Evolutionary conservation across 2,329 filamentous ascomycete genomes (phyloP).

Genomic region (Davidsoniella virescens): DNA sequence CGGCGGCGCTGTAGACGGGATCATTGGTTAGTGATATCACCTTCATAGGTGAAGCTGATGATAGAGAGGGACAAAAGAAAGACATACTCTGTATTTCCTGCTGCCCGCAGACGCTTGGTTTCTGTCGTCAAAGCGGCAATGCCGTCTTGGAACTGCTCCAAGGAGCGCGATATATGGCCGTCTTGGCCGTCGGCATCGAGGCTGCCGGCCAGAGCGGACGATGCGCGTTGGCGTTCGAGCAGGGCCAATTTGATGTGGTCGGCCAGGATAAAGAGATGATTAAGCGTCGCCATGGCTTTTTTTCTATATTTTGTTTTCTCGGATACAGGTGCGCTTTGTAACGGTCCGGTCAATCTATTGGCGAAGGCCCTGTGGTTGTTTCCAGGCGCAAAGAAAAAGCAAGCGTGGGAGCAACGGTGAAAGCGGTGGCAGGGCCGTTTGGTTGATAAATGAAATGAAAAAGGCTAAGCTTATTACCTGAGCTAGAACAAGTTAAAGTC

Average conservation of each 20-base stretch:
- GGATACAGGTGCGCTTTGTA: too few relatives aligned
- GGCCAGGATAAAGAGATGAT: conserved; percentile 79
- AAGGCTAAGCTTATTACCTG: too few relatives aligned
- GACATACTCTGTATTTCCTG: conserved; percentile 45
- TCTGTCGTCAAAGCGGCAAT: conserved; percentile 54
- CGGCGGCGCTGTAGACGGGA: conserved; percentile 24
- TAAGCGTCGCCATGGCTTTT: conserved; percentile 36
- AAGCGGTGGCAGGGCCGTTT: too few relatives aligned
- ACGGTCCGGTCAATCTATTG: too few relatives aligned
- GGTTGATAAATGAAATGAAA: too few relatives aligned
- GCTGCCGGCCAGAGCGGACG: conserved; percentile 30
- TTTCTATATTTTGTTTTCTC: too few relatives aligned
- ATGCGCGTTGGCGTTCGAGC: conserved; percentile 72
- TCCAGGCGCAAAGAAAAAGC: too few relatives aligned
- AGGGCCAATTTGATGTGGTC: conserved; percentile 96
- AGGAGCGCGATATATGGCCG: conserved; percentile 71
- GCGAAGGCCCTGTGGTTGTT: too few relatives aligned
- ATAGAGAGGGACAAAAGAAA: not conserved
- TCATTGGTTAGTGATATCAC: too few relatives aligned
- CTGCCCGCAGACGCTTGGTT: conserved; percentile 44
- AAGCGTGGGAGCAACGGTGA: too few relatives aligned
- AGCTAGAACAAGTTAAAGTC: too few relatives aligned
- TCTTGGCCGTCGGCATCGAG: conserved; percentile 73
- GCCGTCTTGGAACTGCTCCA: conserved; percentile 73
- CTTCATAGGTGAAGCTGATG: not conserved